Base-by-base conservation (phyloP, 441 rosid species). In the Isatis lusitanica region DNA sequence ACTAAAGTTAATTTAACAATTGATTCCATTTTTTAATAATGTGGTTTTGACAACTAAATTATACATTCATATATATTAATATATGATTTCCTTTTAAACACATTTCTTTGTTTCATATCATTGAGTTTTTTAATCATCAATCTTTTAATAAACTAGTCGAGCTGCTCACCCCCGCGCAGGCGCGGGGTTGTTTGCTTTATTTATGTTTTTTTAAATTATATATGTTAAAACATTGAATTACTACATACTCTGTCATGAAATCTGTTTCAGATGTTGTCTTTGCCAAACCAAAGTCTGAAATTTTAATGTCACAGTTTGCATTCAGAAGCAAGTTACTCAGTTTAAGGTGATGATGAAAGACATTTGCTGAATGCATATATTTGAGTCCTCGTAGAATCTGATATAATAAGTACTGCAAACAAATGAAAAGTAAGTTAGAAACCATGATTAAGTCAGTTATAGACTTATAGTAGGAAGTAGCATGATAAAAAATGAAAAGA, bases 261-360 rank as follows among this genome's bases (percentile, higher is more conserved):
- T 85, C 91, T 63, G 94, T 85, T 73, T 89, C 91, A 26, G 94
- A 85, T 4, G 91, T 87, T 1, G 88, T 89, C 75, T 91, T 84
- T 7, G 94, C 94, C 79, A 89, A 76, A 35, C 91, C 94, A 68
- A 89, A 89, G 62, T 89, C 94, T 89, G 24, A 21, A 21, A 21
- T 21, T 21, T 21, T 89, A 61, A 89, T 90, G 79, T 87, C 90
- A 1, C 91, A 89, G 21, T 85, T 87, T 38, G 87, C 83, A 70
- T 87, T 87, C 66, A 89, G 68, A 76, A 89, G 90, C 76, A 89
- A 70, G 78, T 87, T 88, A 84, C 91, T 86, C 31, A 91, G 93
- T 69, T 88, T 88, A 36, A 88, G 94, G 72, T 87, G 91, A 66
- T 89, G 90, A 52, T 88, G 93, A 74, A 88, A 80, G 36, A 88